Evolutionary conservation across 176 grass and related monocot species (phyloP).

Genomic region (Poa pratensis): DNA sequence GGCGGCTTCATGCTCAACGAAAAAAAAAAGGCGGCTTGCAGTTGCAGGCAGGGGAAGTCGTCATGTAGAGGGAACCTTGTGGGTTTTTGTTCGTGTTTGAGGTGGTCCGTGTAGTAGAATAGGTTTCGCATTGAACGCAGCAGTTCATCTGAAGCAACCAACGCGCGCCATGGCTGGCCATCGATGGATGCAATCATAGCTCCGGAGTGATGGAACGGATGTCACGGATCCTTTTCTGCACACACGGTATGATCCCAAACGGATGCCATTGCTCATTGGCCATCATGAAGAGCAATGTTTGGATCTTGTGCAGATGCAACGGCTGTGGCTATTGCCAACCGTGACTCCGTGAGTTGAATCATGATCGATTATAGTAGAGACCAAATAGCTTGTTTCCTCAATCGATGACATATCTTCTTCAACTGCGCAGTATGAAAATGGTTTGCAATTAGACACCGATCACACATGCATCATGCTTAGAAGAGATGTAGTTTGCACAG

Average conservation of each 20-base stretch:
- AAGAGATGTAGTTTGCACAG: background rate
- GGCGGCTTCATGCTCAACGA: no score
- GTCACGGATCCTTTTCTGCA: background rate
- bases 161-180: no score
- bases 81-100: no score
- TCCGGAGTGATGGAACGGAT: no score
- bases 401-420: background rate
- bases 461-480: background rate
- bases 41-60: no score
- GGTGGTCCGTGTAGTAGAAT: no score
- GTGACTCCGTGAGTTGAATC: background rate
- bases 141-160: no score
- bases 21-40: no score
- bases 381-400: background rate
- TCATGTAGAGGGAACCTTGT: no score
- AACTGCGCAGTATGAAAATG: background rate
- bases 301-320: background rate
- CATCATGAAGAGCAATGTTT: background rate
- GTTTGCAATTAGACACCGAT: background rate
- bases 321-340: no score
- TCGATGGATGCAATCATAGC: background rate
- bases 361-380: background rate
- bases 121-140: no score
- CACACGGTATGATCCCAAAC: conserved; percentile 5
- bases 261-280: background rate